Evolutionary conservation across 257 asterid species (phyloP).

Genomic region (Salvia miltiorrhiza): DNA sequence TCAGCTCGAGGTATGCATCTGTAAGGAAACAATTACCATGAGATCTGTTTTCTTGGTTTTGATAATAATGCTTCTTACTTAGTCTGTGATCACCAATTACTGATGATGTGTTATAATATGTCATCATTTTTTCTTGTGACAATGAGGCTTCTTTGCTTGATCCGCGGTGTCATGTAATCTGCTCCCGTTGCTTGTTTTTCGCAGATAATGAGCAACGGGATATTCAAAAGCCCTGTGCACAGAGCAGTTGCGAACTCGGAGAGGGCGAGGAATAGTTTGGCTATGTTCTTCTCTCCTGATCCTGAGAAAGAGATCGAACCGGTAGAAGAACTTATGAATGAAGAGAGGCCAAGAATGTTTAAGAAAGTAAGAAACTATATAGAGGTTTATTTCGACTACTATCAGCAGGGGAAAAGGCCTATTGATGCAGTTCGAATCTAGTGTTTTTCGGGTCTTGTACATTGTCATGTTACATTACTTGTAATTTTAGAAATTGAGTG

Average conservation of each 20-base stretch:
- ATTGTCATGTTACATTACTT: too few species aligned
- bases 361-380: conserved; percentile 30
- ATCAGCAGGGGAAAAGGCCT: conserved; percentile 55
- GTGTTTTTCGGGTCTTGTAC: neutral
- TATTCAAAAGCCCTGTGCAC: conserved; percentile 59
- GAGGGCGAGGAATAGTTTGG: conserved; percentile 50
- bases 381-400: conserved; percentile 31
- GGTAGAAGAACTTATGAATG: conserved; percentile 39
- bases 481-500: too few species aligned
- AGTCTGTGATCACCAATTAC: too few species aligned
- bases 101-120: neutral
- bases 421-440: conserved; percentile 47
- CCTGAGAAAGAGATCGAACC: conserved; percentile 51
- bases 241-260: conserved; percentile 49
- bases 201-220: conserved; percentile 72
- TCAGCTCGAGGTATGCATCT: conserved; percentile 56
- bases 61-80: too few species aligned
- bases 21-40: neutral
- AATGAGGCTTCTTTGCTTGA: neutral
- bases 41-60: neutral
- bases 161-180: neutral
- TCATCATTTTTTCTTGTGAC: too few species aligned
- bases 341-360: conserved; percentile 38
- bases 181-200: neutral
- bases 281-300: conserved; percentile 46